These are phyloP conservation scores for Cercospora sesami DNA, from an alignment of 2,329 filamentous ascomycete species.

Conservation along the genomic window DNA sequence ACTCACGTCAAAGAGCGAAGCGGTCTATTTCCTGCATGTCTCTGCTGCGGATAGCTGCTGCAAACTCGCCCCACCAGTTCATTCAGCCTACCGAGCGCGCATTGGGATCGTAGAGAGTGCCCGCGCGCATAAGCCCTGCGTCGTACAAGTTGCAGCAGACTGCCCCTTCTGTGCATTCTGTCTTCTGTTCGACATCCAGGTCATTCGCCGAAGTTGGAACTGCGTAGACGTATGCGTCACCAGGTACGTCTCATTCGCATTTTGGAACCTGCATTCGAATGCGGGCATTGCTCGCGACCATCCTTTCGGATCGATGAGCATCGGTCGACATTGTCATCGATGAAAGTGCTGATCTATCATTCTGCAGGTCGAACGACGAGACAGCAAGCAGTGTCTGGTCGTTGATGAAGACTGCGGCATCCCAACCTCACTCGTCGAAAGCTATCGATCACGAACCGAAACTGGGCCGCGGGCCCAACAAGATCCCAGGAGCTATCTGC, in stretches of 20 bases:
- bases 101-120: constrained; percentile 19
- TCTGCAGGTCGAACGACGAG: constrained; percentile 28
- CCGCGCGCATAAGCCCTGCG: constrained; percentile 31
- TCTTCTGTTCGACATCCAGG: constrained; percentile 27
- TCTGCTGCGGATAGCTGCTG: constrained; percentile 38
- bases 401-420: constrained; percentile 42
- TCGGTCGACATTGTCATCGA: constrained; percentile 24
- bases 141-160: constrained; percentile 40
- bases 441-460: constrained; percentile 43
- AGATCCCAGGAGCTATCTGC: constrained; percentile 43
- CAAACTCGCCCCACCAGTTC: constrained; percentile 29
- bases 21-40: constrained; percentile 37
- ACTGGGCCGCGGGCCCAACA: constrained; percentile 56
- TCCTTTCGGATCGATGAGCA: background rate
- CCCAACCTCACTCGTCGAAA: constrained; percentile 36
- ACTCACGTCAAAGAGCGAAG: constrained; percentile 33
- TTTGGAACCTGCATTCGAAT: constrained; percentile 10
- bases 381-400: constrained; percentile 37
- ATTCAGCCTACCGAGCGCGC: constrained; percentile 24
- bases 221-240: constrained; percentile 38
- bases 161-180: constrained; percentile 27
- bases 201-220: constrained; percentile 34
- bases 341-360: background rate
- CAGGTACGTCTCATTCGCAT: constrained; percentile 35
- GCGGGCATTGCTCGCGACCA: constrained; percentile 23